Conservation (phyloP, 257 asterid genomes). For the Catharanthus roseus region DNA sequence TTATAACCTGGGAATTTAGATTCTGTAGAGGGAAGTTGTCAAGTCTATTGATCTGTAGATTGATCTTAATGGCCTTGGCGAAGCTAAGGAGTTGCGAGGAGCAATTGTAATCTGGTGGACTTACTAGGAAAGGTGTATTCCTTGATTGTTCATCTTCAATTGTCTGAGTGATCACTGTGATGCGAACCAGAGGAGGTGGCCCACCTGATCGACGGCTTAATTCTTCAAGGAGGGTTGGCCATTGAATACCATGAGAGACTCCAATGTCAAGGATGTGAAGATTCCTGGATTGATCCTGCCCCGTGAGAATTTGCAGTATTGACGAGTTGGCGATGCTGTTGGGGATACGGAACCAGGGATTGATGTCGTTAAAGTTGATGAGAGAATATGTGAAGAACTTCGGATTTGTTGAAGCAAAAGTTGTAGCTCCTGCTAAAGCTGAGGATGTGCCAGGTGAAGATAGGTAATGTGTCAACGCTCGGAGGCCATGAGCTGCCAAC, state of each 20-base stretch:
- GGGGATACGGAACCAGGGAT: slow-evolving; percentile 83
- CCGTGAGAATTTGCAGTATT: slow-evolving; percentile 56
- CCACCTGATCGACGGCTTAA: slow-evolving; percentile 65
- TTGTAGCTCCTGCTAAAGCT: slow-evolving; percentile 21
- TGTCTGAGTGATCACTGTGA: slow-evolving; percentile 52
- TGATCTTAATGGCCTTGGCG: slow-evolving; percentile 64
- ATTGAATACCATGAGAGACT: slow-evolving; percentile 83
- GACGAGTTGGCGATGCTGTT: slow-evolving; percentile 72
- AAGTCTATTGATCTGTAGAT: slow-evolving; percentile 62
- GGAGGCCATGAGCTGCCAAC: slow-evolving; percentile 71
- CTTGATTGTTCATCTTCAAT: slow-evolving; percentile 27
- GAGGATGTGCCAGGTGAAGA: slow-evolving; percentile 30
- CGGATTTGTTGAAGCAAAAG: slow-evolving; percentile 49
- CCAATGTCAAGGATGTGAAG: slow-evolving; percentile 89
- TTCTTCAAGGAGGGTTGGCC: slow-evolving; percentile 86
- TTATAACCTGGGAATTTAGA: slow-evolving; percentile 47
- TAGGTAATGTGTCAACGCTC: slow-evolving; percentile 55
- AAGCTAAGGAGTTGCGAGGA: slow-evolving; percentile 54
- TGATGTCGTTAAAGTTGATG: slow-evolving; percentile 70
- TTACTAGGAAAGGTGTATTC: slow-evolving; percentile 42
- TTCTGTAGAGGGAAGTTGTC: slow-evolving; percentile 48
- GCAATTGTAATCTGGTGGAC: slow-evolving; percentile 53
- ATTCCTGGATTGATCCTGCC: slow-evolving; percentile 31
- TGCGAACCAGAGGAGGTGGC: slow-evolving; percentile 69
- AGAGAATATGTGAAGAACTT: slow-evolving; percentile 56